Evolutionary conservation across 2,329 filamentous ascomycete genomes (phyloP).

Genomic region (Diaporthe sp.): DNA sequence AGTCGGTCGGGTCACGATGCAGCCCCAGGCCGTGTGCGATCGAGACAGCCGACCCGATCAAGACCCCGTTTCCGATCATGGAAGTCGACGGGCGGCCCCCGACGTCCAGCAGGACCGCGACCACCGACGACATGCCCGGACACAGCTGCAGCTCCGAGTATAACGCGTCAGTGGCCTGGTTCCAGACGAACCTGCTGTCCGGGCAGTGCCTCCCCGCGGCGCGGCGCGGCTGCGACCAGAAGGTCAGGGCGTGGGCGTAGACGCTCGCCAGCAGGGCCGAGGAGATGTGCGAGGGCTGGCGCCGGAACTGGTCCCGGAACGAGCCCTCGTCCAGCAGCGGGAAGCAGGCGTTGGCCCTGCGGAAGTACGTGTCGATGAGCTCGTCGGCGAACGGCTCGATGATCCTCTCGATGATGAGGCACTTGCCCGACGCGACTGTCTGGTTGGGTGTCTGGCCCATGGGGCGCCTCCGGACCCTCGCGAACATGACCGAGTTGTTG

Average conservation of each 20-base stretch:
- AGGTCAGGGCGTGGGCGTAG: slow-evolving; percentile 70
- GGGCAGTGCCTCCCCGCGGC: slow-evolving; percentile 62
- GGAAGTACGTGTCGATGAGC: slow-evolving; percentile 66
- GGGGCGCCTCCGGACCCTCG: slow-evolving; percentile 60
- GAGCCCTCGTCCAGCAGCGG: slow-evolving; percentile 70
- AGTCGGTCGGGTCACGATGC: slow-evolving; percentile 65
- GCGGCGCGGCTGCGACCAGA: slow-evolving; percentile 66
- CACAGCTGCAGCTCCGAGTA: slow-evolving; percentile 72
- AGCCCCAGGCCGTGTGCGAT: slow-evolving; percentile 67
- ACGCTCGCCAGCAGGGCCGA: slow-evolving; percentile 69
- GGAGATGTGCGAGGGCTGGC: slow-evolving; percentile 63
- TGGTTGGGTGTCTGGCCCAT: slow-evolving; percentile 56
- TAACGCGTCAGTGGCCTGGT: slow-evolving; percentile 70
- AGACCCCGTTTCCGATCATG: slow-evolving; percentile 68
- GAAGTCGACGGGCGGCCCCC: slow-evolving; percentile 72
- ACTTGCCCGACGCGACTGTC: slow-evolving; percentile 59
- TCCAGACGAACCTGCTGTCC: slow-evolving; percentile 73
- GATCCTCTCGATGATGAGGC: slow-evolving; percentile 70
- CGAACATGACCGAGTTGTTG: slow-evolving; percentile 63
- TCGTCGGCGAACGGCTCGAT: slow-evolving; percentile 67
- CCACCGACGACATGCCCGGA: slow-evolving; percentile 70
- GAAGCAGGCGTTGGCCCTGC: slow-evolving; percentile 70
- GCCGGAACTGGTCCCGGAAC: slow-evolving; percentile 63
- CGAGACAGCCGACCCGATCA: slow-evolving; percentile 64
- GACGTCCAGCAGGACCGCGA: slow-evolving; percentile 70